These are phyloP conservation scores for Oryza rufipogon DNA, from an alignment of 176 grass and related monocot species.

Conservation along the genomic window DNA sequence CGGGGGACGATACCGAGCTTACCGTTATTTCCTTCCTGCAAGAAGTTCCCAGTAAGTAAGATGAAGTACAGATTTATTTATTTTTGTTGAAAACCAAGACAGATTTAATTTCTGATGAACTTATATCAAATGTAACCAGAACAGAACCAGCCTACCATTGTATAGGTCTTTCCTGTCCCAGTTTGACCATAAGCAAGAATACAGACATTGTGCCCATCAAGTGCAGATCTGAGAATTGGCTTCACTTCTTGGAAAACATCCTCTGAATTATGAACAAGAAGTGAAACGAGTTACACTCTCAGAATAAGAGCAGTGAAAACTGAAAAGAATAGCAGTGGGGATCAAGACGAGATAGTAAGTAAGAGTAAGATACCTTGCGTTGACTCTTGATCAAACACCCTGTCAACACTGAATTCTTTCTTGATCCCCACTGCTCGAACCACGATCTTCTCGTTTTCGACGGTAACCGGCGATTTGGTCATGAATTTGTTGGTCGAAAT, in stretches of 20 bases:
- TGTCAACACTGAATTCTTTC: constrained; percentile 79
- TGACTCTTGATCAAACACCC: constrained; percentile 68
- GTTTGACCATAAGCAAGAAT: constrained; percentile 84
- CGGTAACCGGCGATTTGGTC: constrained; percentile 40
- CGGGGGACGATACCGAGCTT: constrained; percentile 69
- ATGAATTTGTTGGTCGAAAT: constrained; percentile 41
- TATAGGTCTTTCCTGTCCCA: constrained; percentile 82
- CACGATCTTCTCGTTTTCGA: constrained; percentile 62
- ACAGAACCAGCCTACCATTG: constrained; percentile 65
- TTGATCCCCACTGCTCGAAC: constrained; percentile 61
- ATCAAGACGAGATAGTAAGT: neutral
- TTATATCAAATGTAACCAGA: constrained; percentile 20
- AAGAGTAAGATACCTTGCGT: constrained; percentile 66
- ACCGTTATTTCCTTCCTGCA: constrained; percentile 82
- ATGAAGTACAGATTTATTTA: neutral
- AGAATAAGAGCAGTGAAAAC: neutral
- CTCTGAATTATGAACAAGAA: constrained; percentile 47
- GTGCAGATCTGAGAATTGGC: constrained; percentile 76
- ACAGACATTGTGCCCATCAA: constrained; percentile 87
- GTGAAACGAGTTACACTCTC: neutral
- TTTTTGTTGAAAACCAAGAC: neutral
- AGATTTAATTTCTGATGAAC: neutral
- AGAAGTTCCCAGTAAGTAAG: constrained; percentile 21
- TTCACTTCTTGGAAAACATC: constrained; percentile 76
- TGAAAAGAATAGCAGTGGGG: neutral